Conservation (phyloP, 2,329 filamentous ascomycete species). For the Biscogniauxia sp. region DNA sequence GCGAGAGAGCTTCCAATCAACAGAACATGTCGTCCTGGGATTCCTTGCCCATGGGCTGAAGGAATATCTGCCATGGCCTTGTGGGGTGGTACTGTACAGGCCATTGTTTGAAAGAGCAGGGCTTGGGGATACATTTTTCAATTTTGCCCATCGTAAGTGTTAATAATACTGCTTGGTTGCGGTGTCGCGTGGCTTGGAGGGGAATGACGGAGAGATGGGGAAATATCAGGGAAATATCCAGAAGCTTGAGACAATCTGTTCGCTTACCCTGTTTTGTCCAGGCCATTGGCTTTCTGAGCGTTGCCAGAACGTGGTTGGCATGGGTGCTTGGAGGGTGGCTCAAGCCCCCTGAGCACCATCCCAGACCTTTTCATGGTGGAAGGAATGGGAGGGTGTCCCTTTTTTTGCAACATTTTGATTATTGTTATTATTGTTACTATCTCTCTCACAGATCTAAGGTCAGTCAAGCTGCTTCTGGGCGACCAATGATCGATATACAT, state of each 20-base stretch:
- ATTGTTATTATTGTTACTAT: no score
- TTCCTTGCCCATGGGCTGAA: conserved; percentile 16
- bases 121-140: background rate
- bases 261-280: no score
- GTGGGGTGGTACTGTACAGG: background rate
- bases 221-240: background rate
- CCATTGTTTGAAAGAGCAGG: background rate
- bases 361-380: background rate
- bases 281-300: no score
- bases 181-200: background rate
- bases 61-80: conserved; percentile 14
- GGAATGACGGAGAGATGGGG: background rate
- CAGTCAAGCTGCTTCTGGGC: no score
- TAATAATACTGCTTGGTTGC: background rate
- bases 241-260: background rate
- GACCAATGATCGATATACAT: no score
- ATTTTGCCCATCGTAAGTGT: background rate
- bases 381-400: background rate
- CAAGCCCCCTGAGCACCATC: background rate
- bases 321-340: background rate
- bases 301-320: background rate
- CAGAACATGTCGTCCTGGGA: conserved; percentile 8
- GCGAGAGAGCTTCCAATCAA: conserved; percentile 19
- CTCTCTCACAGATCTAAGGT: no score
- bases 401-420: background rate